Evolutionary conservation across 2,329 filamentous ascomycete species (phyloP).

Genomic region (Colletotrichum sp.): DNA sequence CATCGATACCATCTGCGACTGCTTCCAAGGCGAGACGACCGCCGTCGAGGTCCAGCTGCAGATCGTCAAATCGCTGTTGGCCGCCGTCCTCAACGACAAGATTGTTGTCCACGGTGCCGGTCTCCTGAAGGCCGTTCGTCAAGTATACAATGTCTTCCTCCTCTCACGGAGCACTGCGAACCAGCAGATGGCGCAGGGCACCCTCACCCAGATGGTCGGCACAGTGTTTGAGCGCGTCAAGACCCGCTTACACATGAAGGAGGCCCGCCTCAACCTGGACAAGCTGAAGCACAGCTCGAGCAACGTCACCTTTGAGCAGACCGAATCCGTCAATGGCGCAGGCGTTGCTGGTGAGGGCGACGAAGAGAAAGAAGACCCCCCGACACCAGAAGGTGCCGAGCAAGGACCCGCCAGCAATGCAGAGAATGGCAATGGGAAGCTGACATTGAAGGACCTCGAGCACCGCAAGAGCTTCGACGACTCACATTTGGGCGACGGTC

Average conservation of each 20-base stretch:
- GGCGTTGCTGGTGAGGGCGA: conserved; percentile 44
- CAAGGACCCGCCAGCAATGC: conserved; percentile 31
- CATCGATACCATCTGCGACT: conserved; percentile 99
- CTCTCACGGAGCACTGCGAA: conserved; percentile 93
- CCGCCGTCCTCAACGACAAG: conserved; percentile 97
- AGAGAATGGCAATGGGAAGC: conserved; percentile 51
- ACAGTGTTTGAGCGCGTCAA: conserved; percentile 97
- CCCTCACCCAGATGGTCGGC: conserved; percentile 96
- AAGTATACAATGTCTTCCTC: conserved; percentile 99
- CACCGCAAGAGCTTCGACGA: conserved; percentile 73
- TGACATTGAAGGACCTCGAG: conserved; percentile 71
- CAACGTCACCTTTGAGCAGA: conserved; percentile 55
- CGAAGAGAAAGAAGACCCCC: conserved; percentile 27
- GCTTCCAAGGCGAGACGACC: conserved; percentile 96
- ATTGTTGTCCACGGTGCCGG: conserved; percentile 98
- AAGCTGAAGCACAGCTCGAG: conserved; percentile 59
- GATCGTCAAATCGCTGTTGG: conserved; percentile 95
- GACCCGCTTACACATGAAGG: conserved; percentile 83
- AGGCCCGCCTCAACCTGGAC: conserved; percentile 68
- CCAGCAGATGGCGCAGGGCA: conserved; percentile 96
- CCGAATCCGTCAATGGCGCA: conserved; percentile 40
- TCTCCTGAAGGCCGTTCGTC: conserved; percentile 91
- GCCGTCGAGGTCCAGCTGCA: conserved; percentile 92
- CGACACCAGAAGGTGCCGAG: conserved; percentile 29
- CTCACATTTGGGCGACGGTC: conserved; percentile 69